phyloP scores from a whole-genome alignment of 352 stramenopile species.

The Phytophthora melonis region DNA sequence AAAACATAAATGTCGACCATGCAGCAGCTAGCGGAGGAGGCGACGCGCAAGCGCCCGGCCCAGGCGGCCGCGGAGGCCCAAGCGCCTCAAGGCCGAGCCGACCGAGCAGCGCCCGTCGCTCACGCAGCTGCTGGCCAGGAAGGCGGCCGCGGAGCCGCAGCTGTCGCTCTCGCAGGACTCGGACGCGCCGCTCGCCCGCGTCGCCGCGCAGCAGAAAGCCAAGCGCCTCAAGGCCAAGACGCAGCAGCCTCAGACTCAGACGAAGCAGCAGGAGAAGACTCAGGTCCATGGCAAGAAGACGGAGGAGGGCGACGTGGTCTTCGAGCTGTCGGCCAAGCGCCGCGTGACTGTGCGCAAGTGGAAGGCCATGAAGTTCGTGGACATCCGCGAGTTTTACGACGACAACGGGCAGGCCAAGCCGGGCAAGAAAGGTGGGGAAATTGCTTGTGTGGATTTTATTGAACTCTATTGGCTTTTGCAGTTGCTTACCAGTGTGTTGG shows the following conservation, averaged over 20 bases:
- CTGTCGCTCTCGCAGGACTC: conserved; percentile 34
- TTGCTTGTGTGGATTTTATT: background rate
- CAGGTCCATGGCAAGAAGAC: background rate
- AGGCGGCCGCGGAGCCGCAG: conserved; percentile 22
- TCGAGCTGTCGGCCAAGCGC: conserved; percentile 68
- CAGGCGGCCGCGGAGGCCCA: conserved; percentile 5
- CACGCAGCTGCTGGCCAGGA: conserved; percentile 34
- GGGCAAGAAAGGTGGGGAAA: conserved; percentile 73
- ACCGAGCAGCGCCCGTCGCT: conserved; percentile 18
- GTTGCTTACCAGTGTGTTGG: background rate
- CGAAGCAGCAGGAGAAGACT: background rate
- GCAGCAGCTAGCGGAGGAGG: conserved; percentile 11
- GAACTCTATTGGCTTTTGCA: background rate
- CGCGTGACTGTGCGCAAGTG: conserved; percentile 69
- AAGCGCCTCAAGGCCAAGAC: conserved; percentile 15
- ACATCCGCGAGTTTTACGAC: conserved; percentile 86
- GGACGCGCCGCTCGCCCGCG: conserved; percentile 23
- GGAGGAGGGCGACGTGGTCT: conserved; percentile 45
- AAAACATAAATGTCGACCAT: conserved; percentile 18
- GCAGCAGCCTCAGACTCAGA: too few species aligned
- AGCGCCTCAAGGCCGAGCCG: conserved; percentile 26
- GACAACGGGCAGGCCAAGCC: conserved; percentile 66
- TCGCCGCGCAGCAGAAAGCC: conserved; percentile 30
- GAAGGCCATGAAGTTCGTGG: conserved; percentile 59
- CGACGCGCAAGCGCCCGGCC: conserved; percentile 28